Conservation (phyloP, 352 stramenopile species). For the Peronospora farinosa region DNA sequence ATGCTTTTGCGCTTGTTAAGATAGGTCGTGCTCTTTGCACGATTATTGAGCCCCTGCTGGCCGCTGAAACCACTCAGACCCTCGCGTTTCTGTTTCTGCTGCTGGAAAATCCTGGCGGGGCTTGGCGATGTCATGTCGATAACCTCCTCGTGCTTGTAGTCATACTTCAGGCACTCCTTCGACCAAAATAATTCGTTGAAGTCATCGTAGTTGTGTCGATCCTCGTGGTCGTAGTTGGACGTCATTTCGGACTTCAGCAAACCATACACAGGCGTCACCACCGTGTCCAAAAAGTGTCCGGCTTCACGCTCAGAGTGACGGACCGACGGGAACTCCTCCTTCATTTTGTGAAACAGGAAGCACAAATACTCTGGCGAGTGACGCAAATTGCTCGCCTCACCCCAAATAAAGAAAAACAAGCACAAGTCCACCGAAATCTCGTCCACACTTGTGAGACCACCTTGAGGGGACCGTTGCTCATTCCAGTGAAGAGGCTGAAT, state of each 20-base stretch:
- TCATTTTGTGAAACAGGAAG: slow-evolving; percentile 97
- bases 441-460: slow-evolving; percentile 79
- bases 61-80: slow-evolving; percentile 28
- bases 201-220: slow-evolving; percentile 98
- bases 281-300: slow-evolving; percentile 96
- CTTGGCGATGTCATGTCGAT: slow-evolving; percentile 69
- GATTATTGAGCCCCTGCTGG: slow-evolving; percentile 21
- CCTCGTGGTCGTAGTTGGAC: slow-evolving; percentile 87
- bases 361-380: slow-evolving; percentile 97
- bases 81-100: slow-evolving; percentile 44
- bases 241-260: slow-evolving; percentile 84
- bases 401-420: slow-evolving; percentile 98
- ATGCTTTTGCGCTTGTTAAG: slow-evolving; percentile 76
- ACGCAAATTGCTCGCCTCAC: slow-evolving; percentile 95
- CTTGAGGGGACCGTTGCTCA: slow-evolving; percentile 62
- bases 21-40: slow-evolving; percentile 17
- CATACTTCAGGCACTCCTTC: slow-evolving; percentile 90
- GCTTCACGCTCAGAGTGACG: slow-evolving; percentile 78
- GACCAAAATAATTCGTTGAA: slow-evolving; percentile 99
- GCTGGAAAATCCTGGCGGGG: slow-evolving; percentile 43
- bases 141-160: slow-evolving; percentile 88
- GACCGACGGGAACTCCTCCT: slow-evolving; percentile 74
- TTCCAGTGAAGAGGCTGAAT: slow-evolving; percentile 68
- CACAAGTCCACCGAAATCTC: slow-evolving; percentile 83
- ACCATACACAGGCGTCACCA: slow-evolving; percentile 94